Percentiles rank a stretch among this genome's conserved stretches.
phyloP scores from a whole-genome alignment of 2,329 filamentous ascomycete species.

The Zymoseptoria ardabiliae region DNA sequence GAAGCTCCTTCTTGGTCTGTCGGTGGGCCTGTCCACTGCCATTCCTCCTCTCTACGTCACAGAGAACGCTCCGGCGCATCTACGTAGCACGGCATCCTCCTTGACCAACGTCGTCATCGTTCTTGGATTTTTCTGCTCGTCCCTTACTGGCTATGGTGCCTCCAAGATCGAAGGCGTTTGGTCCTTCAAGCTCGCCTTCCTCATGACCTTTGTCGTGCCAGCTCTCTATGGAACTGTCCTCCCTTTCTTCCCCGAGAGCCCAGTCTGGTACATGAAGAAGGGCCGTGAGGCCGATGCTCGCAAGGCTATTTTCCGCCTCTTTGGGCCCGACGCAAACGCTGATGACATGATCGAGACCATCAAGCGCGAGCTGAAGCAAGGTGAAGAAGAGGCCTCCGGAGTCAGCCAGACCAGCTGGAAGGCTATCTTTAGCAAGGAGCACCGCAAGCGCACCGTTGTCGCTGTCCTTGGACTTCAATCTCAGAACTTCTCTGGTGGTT shows the following conservation, averaged over 20 bases:
- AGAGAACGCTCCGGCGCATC: conserved; percentile 20
- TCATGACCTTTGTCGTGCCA: conserved; percentile 22
- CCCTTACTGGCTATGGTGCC: conserved; percentile 20
- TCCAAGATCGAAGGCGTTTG: conserved; percentile 20
- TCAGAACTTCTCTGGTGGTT: conserved; percentile 21
- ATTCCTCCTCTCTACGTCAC: conserved; percentile 22
- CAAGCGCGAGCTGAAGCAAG: conserved; percentile 18
- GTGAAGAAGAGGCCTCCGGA: conserved; percentile 13
- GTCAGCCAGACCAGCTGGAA: conserved; percentile 23
- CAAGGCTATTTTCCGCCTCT: conserved; percentile 18
- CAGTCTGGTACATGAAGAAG: conserved; percentile 72
- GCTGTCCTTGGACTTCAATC: conserved; percentile 20
- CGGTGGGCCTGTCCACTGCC: conserved; percentile 21
- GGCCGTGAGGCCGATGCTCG: conserved; percentile 56
- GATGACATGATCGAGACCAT: conserved; percentile 15
- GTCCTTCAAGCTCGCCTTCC: conserved; percentile 22
- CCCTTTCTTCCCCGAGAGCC: conserved; percentile 68
- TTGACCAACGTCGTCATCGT: conserved; percentile 24
- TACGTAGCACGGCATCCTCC: conserved; percentile 20
- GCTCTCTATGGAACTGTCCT: conserved; percentile 17
- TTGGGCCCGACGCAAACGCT: conserved; percentile 14
- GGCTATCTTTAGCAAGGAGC: conserved; percentile 22
- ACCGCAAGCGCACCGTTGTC: conserved; percentile 20
- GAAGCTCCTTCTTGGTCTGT: conserved; percentile 20
- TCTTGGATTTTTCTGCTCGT: conserved; percentile 22